Evolutionary conservation across 176 grass and related monocot genomes (phyloP).

Genomic region (Aegilops umbellulata): DNA sequence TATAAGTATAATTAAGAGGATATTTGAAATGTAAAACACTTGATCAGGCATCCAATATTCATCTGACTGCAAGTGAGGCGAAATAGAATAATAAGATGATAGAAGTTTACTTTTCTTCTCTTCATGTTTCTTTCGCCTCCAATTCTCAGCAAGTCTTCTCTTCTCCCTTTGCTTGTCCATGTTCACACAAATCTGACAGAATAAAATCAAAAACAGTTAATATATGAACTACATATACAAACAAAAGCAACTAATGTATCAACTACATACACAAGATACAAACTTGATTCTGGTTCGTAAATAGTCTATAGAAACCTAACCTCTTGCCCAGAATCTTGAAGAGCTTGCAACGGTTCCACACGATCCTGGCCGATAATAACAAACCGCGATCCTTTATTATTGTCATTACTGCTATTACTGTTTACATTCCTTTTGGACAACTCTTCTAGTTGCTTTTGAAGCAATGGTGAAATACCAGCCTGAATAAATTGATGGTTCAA

Average conservation of each 20-base stretch:
- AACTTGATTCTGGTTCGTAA: not conserved
- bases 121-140: constrained; percentile 68
- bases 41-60: not conserved
- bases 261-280: not conserved
- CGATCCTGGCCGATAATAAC: constrained; percentile 76
- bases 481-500: constrained; percentile 31
- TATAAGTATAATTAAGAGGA: not conserved
- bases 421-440: constrained; percentile 53
- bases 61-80: not conserved
- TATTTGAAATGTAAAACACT: not conserved
- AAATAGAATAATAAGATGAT: not conserved
- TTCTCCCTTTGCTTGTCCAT: constrained; percentile 74
- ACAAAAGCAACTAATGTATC: not conserved
- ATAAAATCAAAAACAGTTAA: not conserved
- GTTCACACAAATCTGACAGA: constrained; percentile 72
- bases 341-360: constrained; percentile 84
- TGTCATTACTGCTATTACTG: constrained; percentile 19
- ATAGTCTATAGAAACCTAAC: not conserved
- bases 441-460: constrained; percentile 87
- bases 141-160: constrained; percentile 51
- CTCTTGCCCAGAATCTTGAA: constrained; percentile 82
- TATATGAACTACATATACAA: not conserved
- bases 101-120: constrained; percentile 71
- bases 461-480: constrained; percentile 67
- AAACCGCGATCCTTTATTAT: constrained; percentile 54